These are phyloP conservation scores for Verruconis gallopava DNA, from an alignment of 2,329 filamentous ascomycete genomes.

Conservation along the genomic window DNA sequence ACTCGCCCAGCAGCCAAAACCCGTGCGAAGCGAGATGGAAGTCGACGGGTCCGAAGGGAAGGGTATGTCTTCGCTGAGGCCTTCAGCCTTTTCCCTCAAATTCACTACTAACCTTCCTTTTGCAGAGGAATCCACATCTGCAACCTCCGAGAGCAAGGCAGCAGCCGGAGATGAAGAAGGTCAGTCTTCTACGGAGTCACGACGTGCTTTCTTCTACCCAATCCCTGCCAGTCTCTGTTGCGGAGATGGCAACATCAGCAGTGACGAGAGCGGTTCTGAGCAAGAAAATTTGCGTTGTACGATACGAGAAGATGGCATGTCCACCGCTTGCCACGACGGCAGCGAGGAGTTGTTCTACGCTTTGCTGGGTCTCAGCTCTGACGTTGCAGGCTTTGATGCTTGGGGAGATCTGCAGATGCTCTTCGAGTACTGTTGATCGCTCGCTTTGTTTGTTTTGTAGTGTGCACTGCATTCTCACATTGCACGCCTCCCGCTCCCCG, in stretches of 20 bases:
- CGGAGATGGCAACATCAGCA: too few species aligned
- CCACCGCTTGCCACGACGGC: too few species aligned
- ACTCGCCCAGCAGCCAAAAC: slow-evolving; percentile 63
- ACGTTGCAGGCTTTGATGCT: slow-evolving; percentile 3
- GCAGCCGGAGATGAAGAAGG: slow-evolving; percentile 4
- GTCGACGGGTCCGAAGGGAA: slow-evolving; percentile 30
- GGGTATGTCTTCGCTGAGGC: slow-evolving; percentile 10
- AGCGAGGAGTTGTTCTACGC: slow-evolving; percentile 8
- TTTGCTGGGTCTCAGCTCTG: slow-evolving; percentile 4
- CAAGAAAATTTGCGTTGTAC: too few species aligned
- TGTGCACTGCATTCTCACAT: background rate
- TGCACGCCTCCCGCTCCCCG: too few species aligned
- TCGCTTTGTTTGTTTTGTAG: slow-evolving; percentile 6
- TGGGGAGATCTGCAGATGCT: slow-evolving; percentile 4
- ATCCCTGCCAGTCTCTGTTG: too few species aligned
- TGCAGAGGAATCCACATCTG: slow-evolving; percentile 12
- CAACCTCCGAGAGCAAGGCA: slow-evolving; percentile 11
- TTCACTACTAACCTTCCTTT: slow-evolving; percentile 10
- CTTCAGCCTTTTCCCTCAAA: slow-evolving; percentile 6
- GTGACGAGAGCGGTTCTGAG: too few species aligned
- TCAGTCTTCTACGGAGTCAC: background rate
- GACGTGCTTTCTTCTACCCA: background rate
- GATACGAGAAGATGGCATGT: too few species aligned
- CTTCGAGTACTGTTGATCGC: background rate
- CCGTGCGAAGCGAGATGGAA: slow-evolving; percentile 35